Evolutionary conservation across 306 rosid genomes (phyloP).

Genomic region (Prunus armeniaca): DNA sequence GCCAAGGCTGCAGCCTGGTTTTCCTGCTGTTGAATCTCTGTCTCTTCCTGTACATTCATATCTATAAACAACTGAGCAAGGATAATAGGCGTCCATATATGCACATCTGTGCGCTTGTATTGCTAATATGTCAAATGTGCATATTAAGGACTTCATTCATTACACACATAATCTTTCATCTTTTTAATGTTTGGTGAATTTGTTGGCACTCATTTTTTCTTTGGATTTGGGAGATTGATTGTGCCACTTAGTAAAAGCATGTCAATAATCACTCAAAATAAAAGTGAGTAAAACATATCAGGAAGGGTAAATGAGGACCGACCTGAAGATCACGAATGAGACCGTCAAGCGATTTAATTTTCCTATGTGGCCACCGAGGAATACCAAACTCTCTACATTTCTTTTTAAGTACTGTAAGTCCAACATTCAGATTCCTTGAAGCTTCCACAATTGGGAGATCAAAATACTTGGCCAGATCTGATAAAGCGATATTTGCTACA

Average conservation of each 20-base stretch:
- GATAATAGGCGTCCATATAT: background rate
- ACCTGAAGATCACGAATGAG: conserved; percentile 94
- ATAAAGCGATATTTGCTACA: conserved; percentile 55
- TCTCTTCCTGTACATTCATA: conserved; percentile 55
- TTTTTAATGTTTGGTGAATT: background rate
- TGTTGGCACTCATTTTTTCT: background rate
- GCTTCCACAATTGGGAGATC: conserved; percentile 85
- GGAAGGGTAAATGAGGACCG: conserved; percentile 21
- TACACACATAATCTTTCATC: background rate
- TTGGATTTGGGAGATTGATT: background rate
- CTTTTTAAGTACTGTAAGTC: conserved; percentile 83
- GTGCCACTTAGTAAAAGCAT: background rate
- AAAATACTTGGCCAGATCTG: conserved; percentile 80
- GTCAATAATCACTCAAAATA: background rate
- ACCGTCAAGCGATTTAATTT: conserved; percentile 82
- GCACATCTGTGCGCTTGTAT: background rate
- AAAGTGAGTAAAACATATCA: conserved; percentile 1
- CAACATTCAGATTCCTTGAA: conserved; percentile 69
- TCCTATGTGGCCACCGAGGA: conserved; percentile 96
- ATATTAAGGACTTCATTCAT: background rate
- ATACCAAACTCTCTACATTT: conserved; percentile 93
- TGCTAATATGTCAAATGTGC: background rate
- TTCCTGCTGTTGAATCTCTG: conserved; percentile 49
- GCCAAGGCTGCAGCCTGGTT: conserved; percentile 62
- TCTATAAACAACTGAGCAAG: conserved; percentile 14